Evolutionary conservation across 164 flowering plant genomes (phyloP), one percentile per base, ranked within the genome.

Genomic region (Euptelea pleiosperma): DNA sequence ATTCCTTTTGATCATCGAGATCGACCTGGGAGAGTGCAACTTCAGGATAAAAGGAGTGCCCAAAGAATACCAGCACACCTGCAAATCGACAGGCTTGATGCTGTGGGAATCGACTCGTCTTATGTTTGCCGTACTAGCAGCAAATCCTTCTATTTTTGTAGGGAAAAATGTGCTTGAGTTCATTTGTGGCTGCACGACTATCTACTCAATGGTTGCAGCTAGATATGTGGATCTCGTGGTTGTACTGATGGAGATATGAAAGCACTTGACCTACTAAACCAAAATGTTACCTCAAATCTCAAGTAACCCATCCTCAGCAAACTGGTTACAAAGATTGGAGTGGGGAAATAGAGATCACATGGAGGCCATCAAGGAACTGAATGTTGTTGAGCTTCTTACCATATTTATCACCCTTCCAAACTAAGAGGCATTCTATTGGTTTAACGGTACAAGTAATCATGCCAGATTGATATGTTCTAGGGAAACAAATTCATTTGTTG

Each of bases 181-280:
- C 61, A 93, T 93, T 12, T 76, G 82, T 52, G 96, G 96, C 48
- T 81, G 86, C 55, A 75, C 67, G 0, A 93, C 93, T 25, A 79
- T 89, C 55, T 89, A 91, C 64, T 83, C 96, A n/a, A n/a, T n/a
- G n/a, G n/a, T n/a, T n/a, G n/a, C n/a, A n/a, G n/a, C n/a, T n/a
- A n/a, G n/a, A n/a, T n/a, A n/a, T n/a, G n/a, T n/a, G n/a, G n/a
- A n/a, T n/a, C n/a, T n/a, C n/a, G n/a, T n/a, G n/a, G n/a, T 46
- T 85, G 91, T 34, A 82, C 91, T 8, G 96, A 89, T 68, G 91
- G 86, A 44, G 96, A 89, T 62, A 0, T 61, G 6, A 73, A 57
- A 51, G 84, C 87, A 7, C 79, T 89, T 8, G 79, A 81, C 53
- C 63, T 89, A 56, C 65, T 89, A 60, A 58, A 33, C 12, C 62